Evolutionary conservation across 1,284 basidiomycete species (phyloP), one percentile per base, ranked within the genome.

Genomic region (Marasmius fiardii): DNA sequence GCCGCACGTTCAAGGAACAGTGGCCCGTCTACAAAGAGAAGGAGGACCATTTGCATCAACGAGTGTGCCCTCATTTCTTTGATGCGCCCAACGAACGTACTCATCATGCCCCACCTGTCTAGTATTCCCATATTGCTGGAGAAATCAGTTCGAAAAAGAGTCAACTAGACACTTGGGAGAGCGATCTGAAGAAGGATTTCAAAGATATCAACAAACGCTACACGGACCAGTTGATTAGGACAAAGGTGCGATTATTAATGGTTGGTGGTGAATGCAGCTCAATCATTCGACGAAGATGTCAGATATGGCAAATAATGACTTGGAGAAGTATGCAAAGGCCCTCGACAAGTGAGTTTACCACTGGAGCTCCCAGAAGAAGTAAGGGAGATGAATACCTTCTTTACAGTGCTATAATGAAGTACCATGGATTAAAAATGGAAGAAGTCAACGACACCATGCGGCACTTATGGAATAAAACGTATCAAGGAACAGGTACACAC

Each of bases 381-480:
- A 12, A 56, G 18, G 52, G n/a, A 50, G 21, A 21, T 7, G 20
- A 8, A 33, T 12, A 20, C 26, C n/a, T 44, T 12, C 23, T 4
- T 16, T 48, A 16, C 59, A 95, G 93, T 64, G 96, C 95, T 44
- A 98, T 99, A 72, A 95, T 99, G 90, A 92, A 92, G 70, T 99
- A 97, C 67, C 97, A 99, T 67, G 78, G 89, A n/a, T 81, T 98
- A 67, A 99, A 99, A 75, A 98, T 99, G 97, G 93, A 95, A 70
- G 97, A 99, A 78, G 95, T 99, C 66, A 99, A 99, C 66, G 93
- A 96, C 65, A 95, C 88, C 21, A 97, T 97, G 85, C 87, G 90
- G 56, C 92, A 94, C 67, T 73, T 99, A 1, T 99, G 97, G 97
- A 95, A 93, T 68, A 96, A 95, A 77, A 99, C 96, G 1, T 99